phyloP scores from a whole-genome alignment of 2,329 filamentous ascomycete species.

The Penicillium sp. region DNA sequence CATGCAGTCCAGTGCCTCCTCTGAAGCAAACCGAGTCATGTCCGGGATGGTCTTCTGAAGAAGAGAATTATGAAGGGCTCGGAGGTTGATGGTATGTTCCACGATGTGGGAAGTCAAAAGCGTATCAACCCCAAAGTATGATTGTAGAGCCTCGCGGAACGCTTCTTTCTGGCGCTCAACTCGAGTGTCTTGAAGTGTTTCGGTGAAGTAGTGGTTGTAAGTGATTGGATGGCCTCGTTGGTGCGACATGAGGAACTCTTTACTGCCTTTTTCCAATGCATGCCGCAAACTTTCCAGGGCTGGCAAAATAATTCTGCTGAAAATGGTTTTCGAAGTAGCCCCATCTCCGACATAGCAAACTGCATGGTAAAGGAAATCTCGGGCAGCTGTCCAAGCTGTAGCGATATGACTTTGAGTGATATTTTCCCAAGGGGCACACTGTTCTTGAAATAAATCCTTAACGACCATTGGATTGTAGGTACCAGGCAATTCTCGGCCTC shows the following conservation, averaged over 20 bases:
- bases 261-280: slow-evolving; percentile 16
- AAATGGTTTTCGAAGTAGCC: slow-evolving; percentile 39
- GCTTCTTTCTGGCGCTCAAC: slow-evolving; percentile 9
- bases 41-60: slow-evolving; percentile 28
- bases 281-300: slow-evolving; percentile 29
- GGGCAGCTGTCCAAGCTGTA: slow-evolving; percentile 31
- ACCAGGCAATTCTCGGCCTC: slow-evolving; percentile 58
- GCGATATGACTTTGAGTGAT: slow-evolving; percentile 39
- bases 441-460: slow-evolving; percentile 57
- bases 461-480: slow-evolving; percentile 61
- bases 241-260: slow-evolving; percentile 47
- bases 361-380: slow-evolving; percentile 34
- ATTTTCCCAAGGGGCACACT: slow-evolving; percentile 54
- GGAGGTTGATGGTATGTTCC: slow-evolving; percentile 4
- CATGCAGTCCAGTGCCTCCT: slow-evolving; percentile 41
- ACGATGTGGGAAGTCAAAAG: slow-evolving; percentile 3
- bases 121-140: slow-evolving; percentile 13
- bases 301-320: slow-evolving; percentile 38
- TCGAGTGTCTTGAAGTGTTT: slow-evolving; percentile 28
- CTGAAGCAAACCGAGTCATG: slow-evolving; percentile 38
- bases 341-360: slow-evolving; percentile 38
- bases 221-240: slow-evolving; percentile 34
- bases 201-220: slow-evolving; percentile 37
- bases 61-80: slow-evolving; percentile 14
- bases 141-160: slow-evolving; percentile 5